phyloP scores from a whole-genome alignment of 306 rosid genomes.

The Astragalus glycyphyllos region DNA sequence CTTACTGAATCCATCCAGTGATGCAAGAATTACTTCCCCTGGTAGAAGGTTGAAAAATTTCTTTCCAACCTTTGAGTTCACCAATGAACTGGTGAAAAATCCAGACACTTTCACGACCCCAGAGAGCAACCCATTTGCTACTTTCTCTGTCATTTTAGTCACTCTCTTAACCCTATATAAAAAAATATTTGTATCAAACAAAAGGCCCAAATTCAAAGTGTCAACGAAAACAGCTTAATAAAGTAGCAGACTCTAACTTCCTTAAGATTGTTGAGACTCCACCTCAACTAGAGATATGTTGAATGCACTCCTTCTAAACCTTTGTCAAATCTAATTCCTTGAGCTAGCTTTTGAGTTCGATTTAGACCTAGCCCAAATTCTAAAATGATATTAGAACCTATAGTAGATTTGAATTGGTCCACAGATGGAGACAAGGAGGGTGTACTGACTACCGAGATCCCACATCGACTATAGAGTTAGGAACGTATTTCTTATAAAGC shows the following conservation, averaged over 20 bases:
- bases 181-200: slow-evolving; percentile 35
- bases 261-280: background rate
- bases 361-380: background rate
- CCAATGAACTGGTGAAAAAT: slow-evolving; percentile 74
- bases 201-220: background rate
- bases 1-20: slow-evolving; percentile 96
- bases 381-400: background rate
- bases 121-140: slow-evolving; percentile 84
- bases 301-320: background rate
- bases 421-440: background rate
- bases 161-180: slow-evolving; percentile 84
- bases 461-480: background rate
- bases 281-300: background rate
- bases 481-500: too few species aligned
- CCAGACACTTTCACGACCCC: slow-evolving; percentile 90
- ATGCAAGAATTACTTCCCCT: slow-evolving; percentile 88
- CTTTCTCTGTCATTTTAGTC: slow-evolving; percentile 88
- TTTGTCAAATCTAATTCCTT: background rate
- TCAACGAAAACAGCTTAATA: slow-evolving; percentile 4
- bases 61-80: slow-evolving; percentile 75
- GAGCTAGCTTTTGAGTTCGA: background rate
- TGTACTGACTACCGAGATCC: background rate
- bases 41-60: slow-evolving; percentile 83
- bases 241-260: slow-evolving; percentile 28
- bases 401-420: background rate